Evolutionary conservation across 345 rosid genomes (phyloP).

Genomic region (Fremontodendron californicum): DNA sequence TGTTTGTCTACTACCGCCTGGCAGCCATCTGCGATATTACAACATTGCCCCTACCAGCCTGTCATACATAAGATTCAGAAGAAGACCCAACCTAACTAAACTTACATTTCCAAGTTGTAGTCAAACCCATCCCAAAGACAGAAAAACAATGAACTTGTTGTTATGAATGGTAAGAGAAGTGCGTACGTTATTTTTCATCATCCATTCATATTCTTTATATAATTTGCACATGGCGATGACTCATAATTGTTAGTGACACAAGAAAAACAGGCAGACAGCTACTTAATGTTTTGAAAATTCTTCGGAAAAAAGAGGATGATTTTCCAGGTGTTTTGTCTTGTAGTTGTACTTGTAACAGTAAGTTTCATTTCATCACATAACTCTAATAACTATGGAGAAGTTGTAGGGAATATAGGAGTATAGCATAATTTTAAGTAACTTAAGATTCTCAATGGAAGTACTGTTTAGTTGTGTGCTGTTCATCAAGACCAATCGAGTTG

Average conservation of each 20-base stretch:
- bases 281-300: too few relatives aligned
- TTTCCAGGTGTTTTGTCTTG: neutral
- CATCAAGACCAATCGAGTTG: neutral
- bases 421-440: too few relatives aligned
- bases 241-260: too few relatives aligned
- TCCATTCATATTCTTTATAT: neutral
- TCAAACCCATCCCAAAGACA: neutral
- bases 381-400: neutral
- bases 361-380: neutral
- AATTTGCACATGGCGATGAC: neutral
- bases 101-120: neutral
- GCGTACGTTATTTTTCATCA: neutral
- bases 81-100: neutral
- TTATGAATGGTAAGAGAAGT: constrained; percentile 2
- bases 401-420: too few relatives aligned
- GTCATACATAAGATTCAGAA: neutral
- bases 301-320: too few relatives aligned
- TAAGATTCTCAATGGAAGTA: too few relatives aligned
- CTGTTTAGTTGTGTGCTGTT: neutral
- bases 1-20: neutral
- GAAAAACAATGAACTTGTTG: neutral
- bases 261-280: too few relatives aligned
- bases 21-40: neutral
- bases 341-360: neutral
- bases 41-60: neutral